Evolutionary conservation across 2,329 filamentous ascomycete genomes (phyloP), one percentile per base, ranked within the genome.

Genomic region (Setomelanomma holmii): DNA sequence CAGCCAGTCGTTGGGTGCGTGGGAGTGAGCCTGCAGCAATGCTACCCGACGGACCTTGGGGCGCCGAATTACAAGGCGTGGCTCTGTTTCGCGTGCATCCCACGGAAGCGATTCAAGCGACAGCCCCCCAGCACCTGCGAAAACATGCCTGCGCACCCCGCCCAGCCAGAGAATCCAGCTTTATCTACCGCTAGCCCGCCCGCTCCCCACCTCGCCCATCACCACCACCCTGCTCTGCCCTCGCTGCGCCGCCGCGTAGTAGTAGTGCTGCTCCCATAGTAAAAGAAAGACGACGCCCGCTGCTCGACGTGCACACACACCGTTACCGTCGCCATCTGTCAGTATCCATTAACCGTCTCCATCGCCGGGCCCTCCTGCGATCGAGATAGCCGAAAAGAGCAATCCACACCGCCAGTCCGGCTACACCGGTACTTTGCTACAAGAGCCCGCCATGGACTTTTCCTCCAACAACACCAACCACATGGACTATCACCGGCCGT

Each of bases 381-480:
- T 63, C 53, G 49, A 56, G 36, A 63, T 69, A 71, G 40, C 72
- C 72, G 33, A 69, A 74, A 66, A 55, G 52, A 67, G 69, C 66
- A 64, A 60, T 64, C 69, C 68, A 71, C 72, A 74, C 72, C 71
- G 72, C 72, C 67, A 69, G 67, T 74, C 66, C 61, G 51, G 50
- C 66, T 64, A 75, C 73, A 73, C 72, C 69, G 72, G 66, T 73
- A 72, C 68, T 73, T 72, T 63, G 55, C 66, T 72, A 73, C 72
- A 75, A 75, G 68, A 71, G 60, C 55, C 69, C 64, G 56, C 60
- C 68, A 75, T 76, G 72, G 68, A 70, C 63, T 73, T 71, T 59
- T 58, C 66, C 39, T 61, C 51, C 55, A 34, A 55, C 43, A 61
- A 39, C 62, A 47, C 56, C 51, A 49, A 61, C 23, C 67, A 68